A percentile compares a stretch with the other conserved stretches of the same genome.
These are phyloP conservation scores for Teunomyces funiuensis DNA, from an alignment of 805 yeast genomes.

Conservation along the genomic window DNA sequence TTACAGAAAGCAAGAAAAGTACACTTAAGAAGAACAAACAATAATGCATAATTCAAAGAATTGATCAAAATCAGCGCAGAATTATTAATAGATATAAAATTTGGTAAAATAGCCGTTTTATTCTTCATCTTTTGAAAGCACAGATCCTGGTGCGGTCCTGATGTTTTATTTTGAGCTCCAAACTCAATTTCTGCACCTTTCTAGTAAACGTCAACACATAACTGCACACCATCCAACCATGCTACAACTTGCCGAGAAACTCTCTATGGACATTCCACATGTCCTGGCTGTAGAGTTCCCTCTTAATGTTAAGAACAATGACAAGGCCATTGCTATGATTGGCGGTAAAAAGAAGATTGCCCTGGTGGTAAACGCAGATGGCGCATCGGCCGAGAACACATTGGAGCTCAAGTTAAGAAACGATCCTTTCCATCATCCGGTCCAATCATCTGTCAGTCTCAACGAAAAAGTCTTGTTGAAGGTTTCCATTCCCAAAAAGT, in stretches of 20 bases:
- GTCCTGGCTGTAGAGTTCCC: slow-evolving; percentile 80
- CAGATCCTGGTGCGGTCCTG: slow-evolving; percentile 4
- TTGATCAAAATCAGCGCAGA: too few species aligned
- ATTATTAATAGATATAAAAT: too few species aligned
- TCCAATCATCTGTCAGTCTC: slow-evolving; percentile 51
- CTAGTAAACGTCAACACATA: background rate
- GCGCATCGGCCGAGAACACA: slow-evolving; percentile 32
- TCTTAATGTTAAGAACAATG: slow-evolving; percentile 59
- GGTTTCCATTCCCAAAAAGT: slow-evolving; percentile 57
- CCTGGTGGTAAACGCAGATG: slow-evolving; percentile 38
- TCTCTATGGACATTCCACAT: slow-evolving; percentile 71
- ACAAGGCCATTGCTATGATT: slow-evolving; percentile 63
- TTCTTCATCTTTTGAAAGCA: too few species aligned
- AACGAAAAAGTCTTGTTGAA: slow-evolving; percentile 61
- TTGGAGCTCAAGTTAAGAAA: slow-evolving; percentile 42
- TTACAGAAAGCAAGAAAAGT: too few species aligned
- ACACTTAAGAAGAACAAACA: too few species aligned
- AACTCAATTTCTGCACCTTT: background rate
- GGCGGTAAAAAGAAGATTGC: slow-evolving; percentile 57
- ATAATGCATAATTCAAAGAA: too few species aligned
- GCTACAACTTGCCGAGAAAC: slow-evolving; percentile 45
- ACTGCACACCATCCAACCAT: background rate
- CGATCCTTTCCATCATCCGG: slow-evolving; percentile 59
- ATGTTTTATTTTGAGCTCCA: background rate
- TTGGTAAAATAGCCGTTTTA: too few species aligned